Evolutionary conservation across 441 rosid species (phyloP), one percentile per base, ranked within the genome.

Genomic region (Pelargonium australe): DNA sequence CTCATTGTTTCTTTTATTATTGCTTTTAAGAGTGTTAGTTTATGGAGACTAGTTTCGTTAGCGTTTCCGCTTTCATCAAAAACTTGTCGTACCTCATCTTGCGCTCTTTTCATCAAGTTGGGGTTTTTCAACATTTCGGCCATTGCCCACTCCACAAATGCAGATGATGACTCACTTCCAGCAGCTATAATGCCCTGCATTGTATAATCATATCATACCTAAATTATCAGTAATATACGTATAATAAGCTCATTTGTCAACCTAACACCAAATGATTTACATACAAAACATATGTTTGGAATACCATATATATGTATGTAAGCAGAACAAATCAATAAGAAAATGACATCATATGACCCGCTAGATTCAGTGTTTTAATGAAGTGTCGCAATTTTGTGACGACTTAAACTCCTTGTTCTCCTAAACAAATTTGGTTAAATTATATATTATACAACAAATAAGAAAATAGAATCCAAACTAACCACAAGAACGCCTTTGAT

Each of bases 401-500:
- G 23, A 20, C 23, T 20, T 20, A 20, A 20, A 20, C 23, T 20
- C 23, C 23, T 20, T 20, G 23, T 20, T 20, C 23, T 20, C 0
- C 1, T 20, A 20, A 20, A 20, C n/a, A n/a, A n/a, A n/a, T 20
- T 20, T 20, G 23, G 23, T 20, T 20, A 20, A 20, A 20, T 20
- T 20, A 20, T 20, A 20, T 20, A 20, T 20, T 20, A 20, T 20
- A 20, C 23, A 20, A 20, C 23, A 25, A 25, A 2, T 25, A 34
- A 4, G 5, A 34, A 3, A 34, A 3, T 34, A 4, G 37, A 3
- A 4, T 4, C 0, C 6, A 34, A 3, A 34, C 37, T 68, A 2
- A 75, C 81, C 65, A 66, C 5, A 25, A 74, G 65, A 2, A 78
- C 76, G 0, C 75, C 76, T 34, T 78, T 72, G 61, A 78, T 66